phyloP scores from a whole-genome alignment of 768 basidiomycete species.

The Kwoniella europaea region DNA sequence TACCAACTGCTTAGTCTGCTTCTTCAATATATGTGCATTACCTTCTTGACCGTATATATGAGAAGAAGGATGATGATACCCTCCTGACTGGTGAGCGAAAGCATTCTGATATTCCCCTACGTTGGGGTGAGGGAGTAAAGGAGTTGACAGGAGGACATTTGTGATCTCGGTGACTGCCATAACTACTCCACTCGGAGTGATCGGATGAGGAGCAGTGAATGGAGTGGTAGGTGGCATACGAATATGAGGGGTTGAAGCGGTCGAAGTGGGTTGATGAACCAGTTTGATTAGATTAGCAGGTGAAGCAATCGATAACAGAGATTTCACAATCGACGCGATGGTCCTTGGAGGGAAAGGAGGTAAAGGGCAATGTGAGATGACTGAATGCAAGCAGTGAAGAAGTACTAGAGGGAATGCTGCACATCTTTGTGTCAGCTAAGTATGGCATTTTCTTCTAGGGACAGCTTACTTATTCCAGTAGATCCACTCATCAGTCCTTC shows the following conservation, averaged over 20 bases:
- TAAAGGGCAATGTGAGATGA: slow-evolving; percentile 35
- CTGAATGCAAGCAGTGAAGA: slow-evolving; percentile 37
- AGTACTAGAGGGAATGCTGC: slow-evolving; percentile 47
- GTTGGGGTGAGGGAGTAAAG: slow-evolving; percentile 26
- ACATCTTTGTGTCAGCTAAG: background rate
- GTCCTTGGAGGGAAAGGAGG: slow-evolving; percentile 16
- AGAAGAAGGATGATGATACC: slow-evolving; percentile 10
- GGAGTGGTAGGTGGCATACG: slow-evolving; percentile 12
- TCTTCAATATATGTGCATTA: slow-evolving; percentile 2
- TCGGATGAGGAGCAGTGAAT: slow-evolving; percentile 33
- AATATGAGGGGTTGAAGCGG: slow-evolving; percentile 29
- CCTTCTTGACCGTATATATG: slow-evolving; percentile 11
- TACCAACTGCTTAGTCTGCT: slow-evolving; percentile 16
- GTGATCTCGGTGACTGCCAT: slow-evolving; percentile 37
- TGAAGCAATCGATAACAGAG: slow-evolving; percentile 31
- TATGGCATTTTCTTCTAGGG: background rate
- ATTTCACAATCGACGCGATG: slow-evolving; percentile 21
- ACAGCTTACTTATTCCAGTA: slow-evolving; percentile 29
- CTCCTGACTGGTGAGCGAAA: slow-evolving; percentile 27
- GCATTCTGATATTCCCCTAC: slow-evolving; percentile 12
- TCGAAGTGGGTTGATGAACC: slow-evolving; percentile 28
- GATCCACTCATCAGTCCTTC: slow-evolving; percentile 29
- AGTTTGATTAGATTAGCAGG: slow-evolving; percentile 44
- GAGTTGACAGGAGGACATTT: slow-evolving; percentile 38
- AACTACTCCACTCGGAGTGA: slow-evolving; percentile 40